phyloP scores from a whole-genome alignment of 768 basidiomycete genomes.

The Termitomyces sp. region DNA sequence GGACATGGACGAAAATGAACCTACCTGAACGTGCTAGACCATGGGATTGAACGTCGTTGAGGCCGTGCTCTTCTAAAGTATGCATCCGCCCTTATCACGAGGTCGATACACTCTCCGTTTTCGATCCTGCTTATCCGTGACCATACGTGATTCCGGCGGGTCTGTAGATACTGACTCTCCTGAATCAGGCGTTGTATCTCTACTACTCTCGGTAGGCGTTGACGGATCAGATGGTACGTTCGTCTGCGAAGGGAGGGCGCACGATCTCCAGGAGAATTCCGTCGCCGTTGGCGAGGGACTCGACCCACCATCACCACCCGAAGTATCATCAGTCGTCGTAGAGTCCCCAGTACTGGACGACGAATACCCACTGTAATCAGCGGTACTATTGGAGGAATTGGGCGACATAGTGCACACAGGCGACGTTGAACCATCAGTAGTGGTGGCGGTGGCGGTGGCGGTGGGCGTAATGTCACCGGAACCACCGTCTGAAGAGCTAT shows the following conservation, averaged over 20 bases:
- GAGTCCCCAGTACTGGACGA: not conserved
- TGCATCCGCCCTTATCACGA: constrained; percentile 1
- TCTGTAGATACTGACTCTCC: not conserved
- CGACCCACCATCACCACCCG: not conserved
- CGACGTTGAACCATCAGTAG: not conserved
- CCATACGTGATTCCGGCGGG: not conserved
- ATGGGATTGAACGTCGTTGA: not conserved
- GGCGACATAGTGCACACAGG: not conserved
- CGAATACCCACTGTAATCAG: not conserved
- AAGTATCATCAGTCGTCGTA: not conserved
- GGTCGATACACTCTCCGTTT: constrained; percentile 8
- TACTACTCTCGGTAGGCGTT: not conserved
- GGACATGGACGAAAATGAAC: not conserved
- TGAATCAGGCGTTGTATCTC: not conserved
- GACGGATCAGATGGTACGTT: not conserved
- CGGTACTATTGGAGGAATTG: not conserved
- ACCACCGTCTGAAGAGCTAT: not conserved
- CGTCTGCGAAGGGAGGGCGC: not conserved
- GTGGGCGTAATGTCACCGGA: not conserved
- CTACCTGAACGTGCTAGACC: constrained; percentile 5
- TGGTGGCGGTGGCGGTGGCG: not conserved
- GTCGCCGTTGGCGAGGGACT: not conserved
- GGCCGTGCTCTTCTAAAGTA: constrained; percentile 6
- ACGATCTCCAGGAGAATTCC: not conserved
- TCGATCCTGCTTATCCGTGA: not conserved